Base-by-base conservation (phyloP, 805 yeast genomes). In the Candida namnaoensis region DNA sequence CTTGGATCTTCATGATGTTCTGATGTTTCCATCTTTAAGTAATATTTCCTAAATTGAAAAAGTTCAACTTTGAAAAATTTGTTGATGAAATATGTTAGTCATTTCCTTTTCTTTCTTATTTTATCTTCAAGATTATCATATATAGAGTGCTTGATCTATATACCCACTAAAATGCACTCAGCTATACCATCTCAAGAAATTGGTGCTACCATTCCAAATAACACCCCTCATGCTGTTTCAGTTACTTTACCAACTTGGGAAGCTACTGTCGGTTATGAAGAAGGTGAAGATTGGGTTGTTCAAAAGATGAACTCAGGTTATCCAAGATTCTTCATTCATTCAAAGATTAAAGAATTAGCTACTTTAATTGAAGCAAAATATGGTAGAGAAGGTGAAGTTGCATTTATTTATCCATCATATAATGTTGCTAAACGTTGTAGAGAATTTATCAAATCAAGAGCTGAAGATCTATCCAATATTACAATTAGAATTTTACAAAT, bases 231-330 rank as follows among this genome's bases (percentile, higher is more conserved):
- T 61, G 96, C 97, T 0, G 96, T 91, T 2, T 86, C 96, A 11
- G 97, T 91, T 38, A 85, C 95, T 2, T 70, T 91, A 32, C 99
- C 99, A 7, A 85, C 96, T 0, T 93, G 98, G 99, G 83, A 78
- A 38, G 88, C 95, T 37, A 87, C 84, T 5, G 84, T 93, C 1
- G 96, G 88, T 4, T 93, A 93, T 55, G 96, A 88, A 58, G 93
- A 86, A 60, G 95, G 96, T 15, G 81, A 85, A 53, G 80, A 74
- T 19, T 80, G 88, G 83, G 87, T 88, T 5, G 80, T 82, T 14
- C 63, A 68, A 37, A 77, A 78, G 57, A 84, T 91, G 88, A 69
- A 70, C 39, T 77, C 90, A 5, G 98, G 97, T 1, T 91, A 91
- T 61, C 97, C 98, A 1, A 66, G 98, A 49, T 84, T 81, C 54